Evolutionary conservation across 371 early-diverging fungal species (phyloP).

Genomic region (Umbelopsis sp.): DNA sequence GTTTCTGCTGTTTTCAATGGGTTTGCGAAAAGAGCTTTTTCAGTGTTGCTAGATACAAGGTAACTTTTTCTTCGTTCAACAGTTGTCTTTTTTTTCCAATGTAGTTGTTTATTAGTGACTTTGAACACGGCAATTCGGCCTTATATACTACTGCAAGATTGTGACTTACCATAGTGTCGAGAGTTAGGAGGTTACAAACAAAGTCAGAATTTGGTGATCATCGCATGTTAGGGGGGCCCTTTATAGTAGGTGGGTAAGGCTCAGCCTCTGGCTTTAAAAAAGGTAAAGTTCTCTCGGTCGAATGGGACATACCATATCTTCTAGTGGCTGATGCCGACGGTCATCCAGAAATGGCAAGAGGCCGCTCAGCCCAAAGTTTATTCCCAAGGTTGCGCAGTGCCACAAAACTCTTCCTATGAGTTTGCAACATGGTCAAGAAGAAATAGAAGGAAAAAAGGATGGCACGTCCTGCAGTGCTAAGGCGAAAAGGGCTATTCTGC

Average conservation of each 20-base stretch:
- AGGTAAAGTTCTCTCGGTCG: background rate
- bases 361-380: slow-evolving; percentile 19
- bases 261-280: slow-evolving; percentile 16
- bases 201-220: too few relatives aligned
- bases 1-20: background rate
- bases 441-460: too few relatives aligned
- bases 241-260: slow-evolving; percentile 3
- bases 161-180: background rate
- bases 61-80: too few relatives aligned
- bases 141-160: background rate
- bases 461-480: too few relatives aligned
- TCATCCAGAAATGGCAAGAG: slow-evolving; percentile 1
- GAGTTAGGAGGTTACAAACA: background rate
- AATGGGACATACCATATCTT: background rate
- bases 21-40: background rate
- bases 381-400: background rate
- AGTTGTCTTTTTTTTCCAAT: too few relatives aligned
- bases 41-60: background rate
- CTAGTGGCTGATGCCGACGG: slow-evolving; percentile 18
- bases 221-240: background rate
- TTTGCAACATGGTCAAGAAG: background rate
- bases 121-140: background rate
- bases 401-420: background rate
- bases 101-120: too few relatives aligned
- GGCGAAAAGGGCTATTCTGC: too few relatives aligned